These are phyloP conservation scores for Kwoniella shandongensis DNA, from an alignment of 768 basidiomycete species.

Conservation along the genomic window DNA sequence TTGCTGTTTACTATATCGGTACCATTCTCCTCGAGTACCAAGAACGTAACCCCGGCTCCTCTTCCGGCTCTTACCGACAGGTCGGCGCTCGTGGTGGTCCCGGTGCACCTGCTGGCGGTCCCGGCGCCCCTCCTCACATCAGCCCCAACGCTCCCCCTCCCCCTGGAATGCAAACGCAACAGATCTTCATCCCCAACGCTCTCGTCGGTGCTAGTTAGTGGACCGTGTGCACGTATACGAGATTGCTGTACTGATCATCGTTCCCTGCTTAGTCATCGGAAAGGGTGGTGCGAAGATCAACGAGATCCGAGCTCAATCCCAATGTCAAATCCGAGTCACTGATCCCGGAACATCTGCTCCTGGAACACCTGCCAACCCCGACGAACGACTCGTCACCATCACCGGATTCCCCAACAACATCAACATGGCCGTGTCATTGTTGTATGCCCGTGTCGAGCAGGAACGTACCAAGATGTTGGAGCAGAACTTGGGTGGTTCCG, in stretches of 20 bases:
- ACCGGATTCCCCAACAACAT: slow-evolving; percentile 94
- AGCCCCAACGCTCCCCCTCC: slow-evolving; percentile 20
- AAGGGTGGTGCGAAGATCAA: slow-evolving; percentile 99
- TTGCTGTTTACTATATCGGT: slow-evolving; percentile 98
- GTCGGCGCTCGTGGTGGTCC: slow-evolving; percentile 54
- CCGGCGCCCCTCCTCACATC: slow-evolving; percentile 54
- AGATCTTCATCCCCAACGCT: slow-evolving; percentile 97
- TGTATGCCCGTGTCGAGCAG: slow-evolving; percentile 54
- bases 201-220: slow-evolving; percentile 65
- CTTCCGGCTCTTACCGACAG: slow-evolving; percentile 63
- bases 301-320: slow-evolving; percentile 92
- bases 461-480: slow-evolving; percentile 18
- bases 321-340: slow-evolving; percentile 97
- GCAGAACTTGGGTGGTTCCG: neutral
- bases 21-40: slow-evolving; percentile 77
- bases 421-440: slow-evolving; percentile 89
- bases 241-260: neutral
- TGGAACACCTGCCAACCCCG: slow-evolving; percentile 55
- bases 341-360: slow-evolving; percentile 89
- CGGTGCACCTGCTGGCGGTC: slow-evolving; percentile 51
- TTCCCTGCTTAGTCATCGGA: slow-evolving; percentile 66
- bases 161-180: slow-evolving; percentile 76
- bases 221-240: too few species aligned
- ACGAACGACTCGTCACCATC: slow-evolving; percentile 91
- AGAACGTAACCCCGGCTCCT: slow-evolving; percentile 65